Conservation (phyloP, 192 early-diverging fungal species). For the Coemansia sp. region DNA sequence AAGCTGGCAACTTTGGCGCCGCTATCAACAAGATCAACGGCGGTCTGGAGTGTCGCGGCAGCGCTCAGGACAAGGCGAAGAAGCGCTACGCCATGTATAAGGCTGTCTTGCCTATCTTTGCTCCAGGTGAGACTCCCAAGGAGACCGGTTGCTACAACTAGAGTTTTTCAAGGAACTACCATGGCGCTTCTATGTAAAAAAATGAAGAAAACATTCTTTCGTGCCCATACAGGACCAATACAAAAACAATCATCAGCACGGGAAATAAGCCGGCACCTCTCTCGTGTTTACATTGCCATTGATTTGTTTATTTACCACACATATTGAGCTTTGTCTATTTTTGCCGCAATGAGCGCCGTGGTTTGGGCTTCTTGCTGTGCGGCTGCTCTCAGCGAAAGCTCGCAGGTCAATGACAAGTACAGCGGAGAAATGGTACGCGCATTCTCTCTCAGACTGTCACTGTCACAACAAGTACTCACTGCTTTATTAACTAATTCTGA, state of each 20-base stretch:
- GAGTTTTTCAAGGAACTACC: background rate
- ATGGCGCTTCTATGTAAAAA: background rate
- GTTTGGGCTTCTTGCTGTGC: background rate
- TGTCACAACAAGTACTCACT: background rate
- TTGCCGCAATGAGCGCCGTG: background rate
- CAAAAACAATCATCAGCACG: too few relatives aligned
- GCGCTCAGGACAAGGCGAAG: constrained; percentile 43
- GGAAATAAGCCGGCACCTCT: too few relatives aligned
- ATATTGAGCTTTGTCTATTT: background rate
- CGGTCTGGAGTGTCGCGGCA: constrained; percentile 50
- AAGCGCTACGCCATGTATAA: constrained; percentile 58
- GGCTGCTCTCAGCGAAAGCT: background rate
- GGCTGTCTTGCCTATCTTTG: constrained; percentile 44
- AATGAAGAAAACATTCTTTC: background rate
- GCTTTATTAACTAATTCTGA: background rate
- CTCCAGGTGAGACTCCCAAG: constrained; percentile 30
- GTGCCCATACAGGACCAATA: too few relatives aligned
- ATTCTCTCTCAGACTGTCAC: background rate
- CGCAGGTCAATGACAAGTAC: background rate
- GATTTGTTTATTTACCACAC: too few relatives aligned
- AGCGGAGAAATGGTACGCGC: background rate
- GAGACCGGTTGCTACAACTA: constrained; percentile 56
- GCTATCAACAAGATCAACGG: constrained; percentile 57
- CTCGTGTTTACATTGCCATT: too few relatives aligned
- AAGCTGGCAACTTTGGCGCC: constrained; percentile 54